Base-by-base conservation (phyloP, 306 rosid species). In the Fragaria ananassa region DNA sequence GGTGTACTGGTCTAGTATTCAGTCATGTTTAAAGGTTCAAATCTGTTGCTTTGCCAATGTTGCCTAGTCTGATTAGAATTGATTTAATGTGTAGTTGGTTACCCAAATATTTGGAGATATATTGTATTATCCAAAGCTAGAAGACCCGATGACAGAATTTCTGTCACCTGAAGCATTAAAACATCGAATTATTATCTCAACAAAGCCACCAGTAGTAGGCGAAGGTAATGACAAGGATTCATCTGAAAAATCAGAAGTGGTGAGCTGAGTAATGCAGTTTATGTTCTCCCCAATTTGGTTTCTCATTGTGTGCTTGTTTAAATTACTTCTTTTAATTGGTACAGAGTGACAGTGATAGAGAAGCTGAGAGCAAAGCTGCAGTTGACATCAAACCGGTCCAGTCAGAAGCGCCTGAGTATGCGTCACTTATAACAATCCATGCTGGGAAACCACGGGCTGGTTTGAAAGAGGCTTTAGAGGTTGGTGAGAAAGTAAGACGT, bases 381-480 rank as follows among this genome's bases (percentile, higher is more conserved):
- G 70, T 78, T 23, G 96, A 85, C 18, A 29, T 37, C 29, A 92
- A 86, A 81, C 53, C 91, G 67, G 34, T 58, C 56, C 89, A 87
- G 82, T 83, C 27, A 34, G 65, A 76, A 66, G 85, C 85, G 23
- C 88, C 76, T 0, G 86, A 86, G 71, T 95, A 95, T 84, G 88
- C 86, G 80, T 87, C 83, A 73, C 88, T 95, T 79, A 95, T 95
- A 34, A 86, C 97, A 83, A 95, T 95, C 67, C 97, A 84, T 74
- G 95, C 97, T 19, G 98, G 98, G 74, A 95, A 95, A 83, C 93
- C 95, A 21, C 85, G 85, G 71, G 95, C 96, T 69, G 70, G 77
- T 71, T 18, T 89, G 79, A 88, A 54, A 81, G 89, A 89, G 64
- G 87, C 89, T 71, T 75, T 95, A 29, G 81, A 69, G 3, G 60